Conservation (phyloP, 192 early-diverging fungal genomes). For the Radiomyces spectabilis region DNA sequence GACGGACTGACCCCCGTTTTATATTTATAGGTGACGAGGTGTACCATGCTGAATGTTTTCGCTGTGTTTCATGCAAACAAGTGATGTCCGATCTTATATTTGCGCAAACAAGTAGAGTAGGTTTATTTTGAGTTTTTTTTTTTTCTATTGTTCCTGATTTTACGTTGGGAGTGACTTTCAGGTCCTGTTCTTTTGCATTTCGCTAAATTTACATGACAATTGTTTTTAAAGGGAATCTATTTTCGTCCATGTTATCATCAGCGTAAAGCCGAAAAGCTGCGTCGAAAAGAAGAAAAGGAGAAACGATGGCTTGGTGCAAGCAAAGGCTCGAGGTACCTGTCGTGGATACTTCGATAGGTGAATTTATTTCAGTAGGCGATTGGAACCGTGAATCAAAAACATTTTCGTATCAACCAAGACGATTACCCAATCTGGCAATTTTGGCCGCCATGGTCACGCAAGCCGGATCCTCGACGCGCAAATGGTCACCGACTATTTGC, state of each 20-base stretch:
- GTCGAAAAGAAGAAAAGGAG: slow-evolving; percentile 35
- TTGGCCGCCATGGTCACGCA: no score
- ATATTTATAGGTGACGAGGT: slow-evolving; percentile 54
- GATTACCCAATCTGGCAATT: not conserved
- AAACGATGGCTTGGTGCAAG: no score
- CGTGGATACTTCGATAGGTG: no score
- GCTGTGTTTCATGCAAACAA: slow-evolving; percentile 63
- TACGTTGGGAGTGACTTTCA: no score
- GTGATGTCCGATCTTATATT: slow-evolving; percentile 72
- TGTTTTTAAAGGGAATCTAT: slow-evolving; percentile 52
- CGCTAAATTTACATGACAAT: not conserved
- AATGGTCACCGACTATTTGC: no score
- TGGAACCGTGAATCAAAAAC: no score
- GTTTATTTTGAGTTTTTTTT: no score
- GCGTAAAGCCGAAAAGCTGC: slow-evolving; percentile 54
- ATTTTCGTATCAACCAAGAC: not conserved
- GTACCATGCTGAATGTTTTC: slow-evolving; percentile 75
- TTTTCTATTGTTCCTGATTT: no score
- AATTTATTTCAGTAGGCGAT: no score
- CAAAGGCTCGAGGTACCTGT: no score
- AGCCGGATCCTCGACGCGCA: no score
- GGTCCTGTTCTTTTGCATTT: not conserved
- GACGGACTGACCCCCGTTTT: no score
- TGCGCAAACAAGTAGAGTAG: slow-evolving; percentile 67
- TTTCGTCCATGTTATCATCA: slow-evolving; percentile 69